These are phyloP conservation scores for Simmondsia chinensis DNA, from an alignment of 148 eudicot genomes.

Conservation along the genomic window DNA sequence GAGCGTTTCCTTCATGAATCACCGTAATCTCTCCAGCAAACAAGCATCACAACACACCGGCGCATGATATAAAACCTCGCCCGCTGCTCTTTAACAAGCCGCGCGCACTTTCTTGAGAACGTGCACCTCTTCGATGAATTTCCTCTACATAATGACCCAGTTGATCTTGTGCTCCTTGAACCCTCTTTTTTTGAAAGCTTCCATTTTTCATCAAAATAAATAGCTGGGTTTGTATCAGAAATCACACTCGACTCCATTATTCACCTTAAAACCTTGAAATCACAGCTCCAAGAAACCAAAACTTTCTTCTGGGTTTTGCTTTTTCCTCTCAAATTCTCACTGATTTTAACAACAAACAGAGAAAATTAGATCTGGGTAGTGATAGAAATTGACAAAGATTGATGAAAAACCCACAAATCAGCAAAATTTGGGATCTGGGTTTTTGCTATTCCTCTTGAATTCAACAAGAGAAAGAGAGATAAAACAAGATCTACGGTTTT, in stretches of 20 bases:
- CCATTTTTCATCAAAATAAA: slow-evolving; percentile 52
- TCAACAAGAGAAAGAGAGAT: not conserved
- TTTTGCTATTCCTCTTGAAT: no score
- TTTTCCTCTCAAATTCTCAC: no score
- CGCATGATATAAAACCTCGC: slow-evolving; percentile 82
- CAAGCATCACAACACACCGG: slow-evolving; percentile 72
- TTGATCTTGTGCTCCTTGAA: slow-evolving; percentile 25
- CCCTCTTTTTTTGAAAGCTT: slow-evolving; percentile 52
- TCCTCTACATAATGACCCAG: slow-evolving; percentile 19
- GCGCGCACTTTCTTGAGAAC: slow-evolving; percentile 60
- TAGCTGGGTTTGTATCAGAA: slow-evolving; percentile 5
- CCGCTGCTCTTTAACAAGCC: slow-evolving; percentile 72
- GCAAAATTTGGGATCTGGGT: no score
- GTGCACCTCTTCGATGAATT: slow-evolving; percentile 43
- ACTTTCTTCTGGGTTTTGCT: no score
- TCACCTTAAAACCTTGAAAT: no score
- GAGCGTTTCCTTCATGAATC: slow-evolving; percentile 60
- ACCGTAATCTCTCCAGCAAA: slow-evolving; percentile 70
- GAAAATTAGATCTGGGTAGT: no score
- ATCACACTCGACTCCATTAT: slow-evolving; percentile 1
- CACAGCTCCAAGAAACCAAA: slow-evolving; percentile 9
- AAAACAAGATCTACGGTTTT: not conserved
- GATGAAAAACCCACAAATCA: no score
- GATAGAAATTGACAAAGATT: no score
- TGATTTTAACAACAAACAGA: no score